Percentiles rank a stretch among this genome's conserved stretches.
phyloP scores from a whole-genome alignment of 1,284 basidiomycete species.

The Boletus nobilissimus region DNA sequence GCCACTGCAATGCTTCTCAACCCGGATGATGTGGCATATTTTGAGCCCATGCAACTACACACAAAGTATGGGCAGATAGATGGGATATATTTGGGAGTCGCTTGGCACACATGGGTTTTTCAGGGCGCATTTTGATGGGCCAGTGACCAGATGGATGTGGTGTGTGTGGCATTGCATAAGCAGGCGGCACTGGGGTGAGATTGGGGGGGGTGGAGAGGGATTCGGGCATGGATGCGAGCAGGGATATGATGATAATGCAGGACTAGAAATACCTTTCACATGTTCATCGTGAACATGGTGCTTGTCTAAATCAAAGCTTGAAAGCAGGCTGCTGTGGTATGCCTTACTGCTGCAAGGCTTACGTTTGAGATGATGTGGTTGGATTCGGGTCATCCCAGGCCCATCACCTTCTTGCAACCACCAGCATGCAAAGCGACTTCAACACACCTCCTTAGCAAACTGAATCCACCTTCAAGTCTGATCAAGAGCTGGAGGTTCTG shows the following conservation, averaged over 20 bases:
- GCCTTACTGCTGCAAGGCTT: neutral
- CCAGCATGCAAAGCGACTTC: no score
- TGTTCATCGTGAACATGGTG: neutral
- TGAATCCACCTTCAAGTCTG: no score
- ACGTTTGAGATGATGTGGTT: neutral
- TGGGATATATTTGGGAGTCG: conserved; percentile 93
- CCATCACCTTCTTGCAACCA: no score
- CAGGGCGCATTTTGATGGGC: conserved; percentile 97
- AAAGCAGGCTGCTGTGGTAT: no score
- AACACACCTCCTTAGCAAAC: no score
- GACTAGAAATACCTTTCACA: neutral
- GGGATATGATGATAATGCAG: neutral
- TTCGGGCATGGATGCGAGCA: conserved; percentile 18
- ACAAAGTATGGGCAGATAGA: conserved; percentile 93
- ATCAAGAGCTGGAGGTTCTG: no score
- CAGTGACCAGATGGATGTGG: conserved; percentile 96
- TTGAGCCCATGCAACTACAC: conserved; percentile 91
- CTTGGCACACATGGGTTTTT: conserved; percentile 99
- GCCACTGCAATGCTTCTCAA: conserved; percentile 99
- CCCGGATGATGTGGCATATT: conserved; percentile 92
- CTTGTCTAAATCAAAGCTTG: neutral
- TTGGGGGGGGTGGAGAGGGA: conserved; percentile 27
- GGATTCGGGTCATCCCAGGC: neutral
- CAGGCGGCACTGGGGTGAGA: conserved; percentile 80
- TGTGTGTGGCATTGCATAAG: conserved; percentile 93